A percentile compares a stretch with the other conserved stretches of the same genome.
Conservation (phyloP, 176 grass and related monocot species). For the Oryza nivara region DNA sequence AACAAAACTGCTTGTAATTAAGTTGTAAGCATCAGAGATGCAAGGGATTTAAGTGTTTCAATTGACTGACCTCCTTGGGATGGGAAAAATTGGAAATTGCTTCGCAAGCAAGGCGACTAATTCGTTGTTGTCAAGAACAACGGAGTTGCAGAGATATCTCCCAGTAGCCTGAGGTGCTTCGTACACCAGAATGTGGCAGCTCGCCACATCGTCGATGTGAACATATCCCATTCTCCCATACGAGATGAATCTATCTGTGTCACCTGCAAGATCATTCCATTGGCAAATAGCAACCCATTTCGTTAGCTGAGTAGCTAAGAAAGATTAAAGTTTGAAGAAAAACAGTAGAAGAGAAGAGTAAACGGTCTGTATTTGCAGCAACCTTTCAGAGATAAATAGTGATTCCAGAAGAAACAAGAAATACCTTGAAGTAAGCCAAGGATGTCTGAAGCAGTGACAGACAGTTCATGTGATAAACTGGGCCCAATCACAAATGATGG, state of each 20-base stretch:
- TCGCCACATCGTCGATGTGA: conserved; percentile 83
- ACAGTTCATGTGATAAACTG: conserved; percentile 69
- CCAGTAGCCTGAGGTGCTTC: conserved; percentile 62
- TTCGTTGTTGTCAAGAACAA: conserved; percentile 68
- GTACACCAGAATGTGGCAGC: conserved; percentile 85
- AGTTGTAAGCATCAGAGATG: neutral
- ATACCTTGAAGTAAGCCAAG: conserved; percentile 83
- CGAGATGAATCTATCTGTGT: conserved; percentile 66
- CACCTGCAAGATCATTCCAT: conserved; percentile 54
- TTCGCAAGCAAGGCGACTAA: conserved; percentile 59
- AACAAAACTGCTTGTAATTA: neutral
- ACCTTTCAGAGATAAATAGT: conserved; percentile 11
- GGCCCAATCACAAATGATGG: conserved; percentile 83
- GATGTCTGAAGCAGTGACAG: conserved; percentile 74
- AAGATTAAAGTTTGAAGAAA: neutral
- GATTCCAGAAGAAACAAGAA: neutral
- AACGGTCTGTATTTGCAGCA: neutral
- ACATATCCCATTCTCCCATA: conserved; percentile 96
- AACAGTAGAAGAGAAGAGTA: neutral
- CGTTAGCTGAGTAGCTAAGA: neutral
- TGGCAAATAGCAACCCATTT: neutral
- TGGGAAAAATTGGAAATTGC: conserved; percentile 71
- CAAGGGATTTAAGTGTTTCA: neutral
- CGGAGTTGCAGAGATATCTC: conserved; percentile 82
- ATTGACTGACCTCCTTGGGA: conserved; percentile 63